Evolutionary conservation across 108 stramenopile genomes (phyloP), one percentile per base, ranked within the genome.

Genomic region (Nannochloropsis gaditana): DNA sequence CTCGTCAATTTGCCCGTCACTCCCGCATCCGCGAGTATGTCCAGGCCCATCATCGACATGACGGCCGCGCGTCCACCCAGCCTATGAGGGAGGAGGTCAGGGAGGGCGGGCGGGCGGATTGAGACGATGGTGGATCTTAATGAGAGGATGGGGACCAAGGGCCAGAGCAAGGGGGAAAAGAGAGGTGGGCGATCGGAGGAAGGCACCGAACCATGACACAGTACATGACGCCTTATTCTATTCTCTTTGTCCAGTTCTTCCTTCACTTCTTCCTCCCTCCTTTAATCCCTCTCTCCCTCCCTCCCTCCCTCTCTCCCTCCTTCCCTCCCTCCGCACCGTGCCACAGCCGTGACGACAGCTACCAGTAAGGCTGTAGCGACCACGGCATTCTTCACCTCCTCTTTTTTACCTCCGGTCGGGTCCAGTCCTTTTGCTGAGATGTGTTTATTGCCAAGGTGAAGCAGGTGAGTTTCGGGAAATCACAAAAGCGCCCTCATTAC

Each of bases 21-120:
- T 83, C 95, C 95, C 4, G 93, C 92, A 83, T 95, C 95, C 5
- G 89, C 91, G 9, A 92, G 87, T 86, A 96, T 94, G 90, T 97
- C 95, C 43, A 96, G 83, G 0, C 96, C 95, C 15, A 96, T 85
- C 11, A 93, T 83, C 81, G 79, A 43, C 2, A 17, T 17, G 9
- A 80, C 43, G 73, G 80, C 42, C 41, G 3, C 11, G 44, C 80
- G 80, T 81, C 81, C 41, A 81, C 79, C 41, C 89, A 85, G 5
- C 86, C 42, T 5, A 84, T 45, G 44, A 80, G 86, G 47, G 79
- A 80, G 79, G 59, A 82, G 15, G 89, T 83, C 6, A 83, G 11
- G 8, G 84, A 44, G 82, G 85, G 83, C 81, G 84, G 79, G 19
- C 85, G 85, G 84, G 85, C 83, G 9, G 81, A 50, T 50, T 10